A percentile compares a stretch with the other conserved stretches of the same genome.
These are phyloP conservation scores for Colletotrichum sansevieriae DNA, from an alignment of 2,329 filamentous ascomycete genomes.

Conservation along the genomic window DNA sequence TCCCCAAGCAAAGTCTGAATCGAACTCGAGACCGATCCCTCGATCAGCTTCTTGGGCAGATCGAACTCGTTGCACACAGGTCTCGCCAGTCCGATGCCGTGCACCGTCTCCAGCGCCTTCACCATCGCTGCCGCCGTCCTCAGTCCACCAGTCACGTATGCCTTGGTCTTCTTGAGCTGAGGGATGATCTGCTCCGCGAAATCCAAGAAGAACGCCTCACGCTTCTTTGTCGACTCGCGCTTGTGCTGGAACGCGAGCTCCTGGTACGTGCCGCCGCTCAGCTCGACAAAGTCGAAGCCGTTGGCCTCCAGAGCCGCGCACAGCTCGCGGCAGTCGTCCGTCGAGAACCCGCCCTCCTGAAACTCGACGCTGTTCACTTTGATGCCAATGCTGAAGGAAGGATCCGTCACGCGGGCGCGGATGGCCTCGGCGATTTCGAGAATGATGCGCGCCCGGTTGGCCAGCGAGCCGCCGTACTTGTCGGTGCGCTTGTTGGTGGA, in stretches of 20 bases:
- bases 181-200: slow-evolving; percentile 67
- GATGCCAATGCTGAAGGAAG: slow-evolving; percentile 63
- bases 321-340: slow-evolving; percentile 64
- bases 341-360: slow-evolving; percentile 64
- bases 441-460: slow-evolving; percentile 61
- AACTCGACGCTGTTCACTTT: slow-evolving; percentile 72
- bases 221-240: slow-evolving; percentile 66
- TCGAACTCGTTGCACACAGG: slow-evolving; percentile 51
- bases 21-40: slow-evolving; percentile 59
- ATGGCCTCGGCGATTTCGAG: slow-evolving; percentile 59
- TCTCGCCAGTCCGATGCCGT: slow-evolving; percentile 70
- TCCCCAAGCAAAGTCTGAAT: slow-evolving; percentile 62
- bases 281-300: slow-evolving; percentile 69
- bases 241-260: slow-evolving; percentile 63
- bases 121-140: slow-evolving; percentile 69
- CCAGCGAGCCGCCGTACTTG: slow-evolving; percentile 60
- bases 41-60: slow-evolving; percentile 46
- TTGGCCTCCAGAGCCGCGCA: slow-evolving; percentile 61
- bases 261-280: slow-evolving; percentile 72
- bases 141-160: slow-evolving; percentile 71
- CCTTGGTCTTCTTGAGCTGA: slow-evolving; percentile 62
- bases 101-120: slow-evolving; percentile 66
- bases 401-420: slow-evolving; percentile 47
- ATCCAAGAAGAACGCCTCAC: slow-evolving; percentile 72
- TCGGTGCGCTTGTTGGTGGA: slow-evolving; percentile 60